These are phyloP conservation scores for Phlebiopsis flavidoalba DNA, from an alignment of 768 basidiomycete species.

Conservation along the genomic window DNA sequence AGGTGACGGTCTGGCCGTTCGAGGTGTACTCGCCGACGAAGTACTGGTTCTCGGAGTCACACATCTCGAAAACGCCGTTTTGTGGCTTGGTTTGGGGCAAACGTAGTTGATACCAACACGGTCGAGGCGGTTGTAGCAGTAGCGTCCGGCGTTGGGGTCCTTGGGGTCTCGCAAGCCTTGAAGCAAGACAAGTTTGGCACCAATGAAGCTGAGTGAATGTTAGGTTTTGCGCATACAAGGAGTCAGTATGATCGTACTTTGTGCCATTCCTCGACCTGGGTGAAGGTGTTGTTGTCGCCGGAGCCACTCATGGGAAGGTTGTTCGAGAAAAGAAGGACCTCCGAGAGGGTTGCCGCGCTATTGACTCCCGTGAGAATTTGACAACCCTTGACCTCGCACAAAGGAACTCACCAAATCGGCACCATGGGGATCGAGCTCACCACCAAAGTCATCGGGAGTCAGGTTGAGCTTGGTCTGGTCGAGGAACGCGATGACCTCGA, in stretches of 20 bases:
- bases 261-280: neutral
- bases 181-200: conserved; percentile 59
- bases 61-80: conserved; percentile 56
- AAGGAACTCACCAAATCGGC: conserved; percentile 44
- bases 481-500: conserved; percentile 58
- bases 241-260: neutral
- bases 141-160: conserved; percentile 37
- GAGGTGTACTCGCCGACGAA: conserved; percentile 47
- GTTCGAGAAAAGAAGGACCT: conserved; percentile 60
- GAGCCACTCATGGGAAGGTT: conserved; percentile 24
- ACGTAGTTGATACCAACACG: conserved; percentile 74
- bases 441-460: conserved; percentile 53
- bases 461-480: conserved; percentile 59
- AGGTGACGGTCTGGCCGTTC: conserved; percentile 37
- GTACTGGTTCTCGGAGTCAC: conserved; percentile 63
- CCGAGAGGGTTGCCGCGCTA: conserved; percentile 79
- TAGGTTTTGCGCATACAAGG: neutral
- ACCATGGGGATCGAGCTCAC: conserved; percentile 75
- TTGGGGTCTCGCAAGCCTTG: conserved; percentile 66
- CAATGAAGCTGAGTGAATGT: conserved; percentile 57
- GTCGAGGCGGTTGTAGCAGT: conserved; percentile 70
- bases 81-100: conserved; percentile 61
- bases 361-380: too few relatives aligned
- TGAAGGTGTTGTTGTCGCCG: conserved; percentile 1
- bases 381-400: neutral